Evolutionary conservation across 2,329 filamentous ascomycete species (phyloP).

Genomic region (Neopestalotiopsis sp.): DNA sequence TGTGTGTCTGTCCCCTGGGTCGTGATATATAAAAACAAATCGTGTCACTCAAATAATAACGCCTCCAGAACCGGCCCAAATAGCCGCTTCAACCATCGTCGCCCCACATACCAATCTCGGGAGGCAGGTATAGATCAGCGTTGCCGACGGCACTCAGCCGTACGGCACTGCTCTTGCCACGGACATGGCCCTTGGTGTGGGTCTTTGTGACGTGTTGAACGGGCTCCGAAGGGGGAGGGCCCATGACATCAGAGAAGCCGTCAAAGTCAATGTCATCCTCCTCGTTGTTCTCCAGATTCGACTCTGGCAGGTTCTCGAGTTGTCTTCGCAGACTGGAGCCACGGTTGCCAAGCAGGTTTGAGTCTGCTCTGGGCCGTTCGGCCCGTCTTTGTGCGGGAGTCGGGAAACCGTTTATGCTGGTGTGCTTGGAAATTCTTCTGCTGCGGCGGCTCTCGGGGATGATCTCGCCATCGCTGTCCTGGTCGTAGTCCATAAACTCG

Average conservation of each 20-base stretch:
- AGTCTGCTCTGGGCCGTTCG: slow-evolving; percentile 13
- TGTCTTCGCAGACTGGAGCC: slow-evolving; percentile 15
- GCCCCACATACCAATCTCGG: slow-evolving; percentile 40
- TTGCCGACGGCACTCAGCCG: slow-evolving; percentile 48
- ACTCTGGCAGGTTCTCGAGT: slow-evolving; percentile 22
- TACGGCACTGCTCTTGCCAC: slow-evolving; percentile 44
- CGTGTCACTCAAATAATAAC: neutral
- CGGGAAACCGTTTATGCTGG: neutral
- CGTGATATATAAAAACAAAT: neutral
- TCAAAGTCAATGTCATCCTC: slow-evolving; percentile 29
- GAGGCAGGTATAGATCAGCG: slow-evolving; percentile 35
- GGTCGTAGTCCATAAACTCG: slow-evolving; percentile 32
- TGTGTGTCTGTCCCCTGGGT: slow-evolving; percentile 12
- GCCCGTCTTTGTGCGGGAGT: neutral
- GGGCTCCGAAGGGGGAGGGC: slow-evolving; percentile 22
- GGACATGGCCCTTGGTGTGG: slow-evolving; percentile 27
- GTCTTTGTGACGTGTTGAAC: slow-evolving; percentile 25
- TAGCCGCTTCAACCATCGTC: slow-evolving; percentile 42
- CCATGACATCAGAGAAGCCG: slow-evolving; percentile 25
- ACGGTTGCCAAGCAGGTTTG: slow-evolving; percentile 1
- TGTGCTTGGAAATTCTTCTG: slow-evolving; percentile 12
- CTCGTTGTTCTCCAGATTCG: slow-evolving; percentile 26
- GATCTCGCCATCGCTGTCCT: slow-evolving; percentile 28
- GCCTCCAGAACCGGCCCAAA: slow-evolving; percentile 2
- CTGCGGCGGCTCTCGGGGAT: slow-evolving; percentile 20